Evolutionary conservation across 1,284 basidiomycete species (phyloP), one percentile per base, ranked within the genome.

Genomic region (Jaminaea rosea): DNA sequence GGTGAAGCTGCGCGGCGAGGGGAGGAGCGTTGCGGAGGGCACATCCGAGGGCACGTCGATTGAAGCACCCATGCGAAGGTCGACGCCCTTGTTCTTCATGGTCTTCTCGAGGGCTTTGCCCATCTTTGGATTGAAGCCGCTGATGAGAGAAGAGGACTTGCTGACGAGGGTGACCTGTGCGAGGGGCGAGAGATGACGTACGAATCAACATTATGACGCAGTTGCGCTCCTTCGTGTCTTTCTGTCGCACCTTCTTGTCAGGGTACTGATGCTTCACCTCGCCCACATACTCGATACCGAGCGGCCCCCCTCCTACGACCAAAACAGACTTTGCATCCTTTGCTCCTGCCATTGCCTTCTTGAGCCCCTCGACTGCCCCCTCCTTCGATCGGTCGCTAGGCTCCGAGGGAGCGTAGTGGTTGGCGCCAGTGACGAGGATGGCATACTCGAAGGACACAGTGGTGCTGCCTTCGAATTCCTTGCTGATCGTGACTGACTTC

Each of bases 271-370:
- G 47, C 10, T 50, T 13, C 26, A 67, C 53, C 28, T 67, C 60
- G n/a, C 79, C 79, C 0, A 75, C 75, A 37, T 76, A 65, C 56
- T 80, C 79, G 26, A 78, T 61, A 2, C 78, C 78, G 19, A 76
- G 76, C 0, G 77, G 65, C 5, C 79, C 79, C 42, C 62, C 65
- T 10, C 65, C 65, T 4, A 67, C 49, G 4, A 65, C 50, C 13
- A 67, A 32, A 31, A 67, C 50, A 26, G 54, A 36, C 45, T 57
- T 47, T 8, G 65, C 60, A 3, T 17, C 42, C 13, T 36, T 41
- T 28, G 63, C 44, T 4, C 65, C 44, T 13, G 27, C 49, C 44
- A 65, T 62, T 29, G 56, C 39, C 26, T 44, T 44, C 27, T 41
- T 27, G 23, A 63, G 58, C 9, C 47, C 39, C 4, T 46, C 49